These are phyloP conservation scores for Mollisia scopiformis DNA, from an alignment of 2,329 filamentous ascomycete species.

Conservation along the genomic window DNA sequence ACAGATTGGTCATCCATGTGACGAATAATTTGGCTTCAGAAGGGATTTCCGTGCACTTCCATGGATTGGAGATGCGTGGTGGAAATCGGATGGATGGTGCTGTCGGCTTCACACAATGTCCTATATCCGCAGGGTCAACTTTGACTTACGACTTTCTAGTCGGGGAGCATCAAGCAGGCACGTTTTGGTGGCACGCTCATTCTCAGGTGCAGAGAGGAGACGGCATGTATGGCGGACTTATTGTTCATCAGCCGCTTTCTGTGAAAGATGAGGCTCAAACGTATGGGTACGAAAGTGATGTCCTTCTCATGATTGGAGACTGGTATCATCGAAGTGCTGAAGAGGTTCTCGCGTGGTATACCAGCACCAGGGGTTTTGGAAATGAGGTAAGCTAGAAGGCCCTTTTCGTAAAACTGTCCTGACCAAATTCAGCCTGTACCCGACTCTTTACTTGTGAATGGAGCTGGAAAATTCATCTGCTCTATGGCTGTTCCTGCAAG, in stretches of 20 bases:
- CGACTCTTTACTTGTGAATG: slow-evolving; percentile 51
- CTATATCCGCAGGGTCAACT: slow-evolving; percentile 32
- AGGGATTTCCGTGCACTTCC: slow-evolving; percentile 57
- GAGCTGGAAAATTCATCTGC: slow-evolving; percentile 47
- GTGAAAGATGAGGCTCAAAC: slow-evolving; percentile 13
- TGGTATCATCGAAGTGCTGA: slow-evolving; percentile 49
- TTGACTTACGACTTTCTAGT: slow-evolving; percentile 41
- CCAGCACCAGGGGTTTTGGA: slow-evolving; percentile 45
- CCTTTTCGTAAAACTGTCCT: not conserved
- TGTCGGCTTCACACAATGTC: slow-evolving; percentile 46
- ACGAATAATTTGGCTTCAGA: slow-evolving; percentile 48
- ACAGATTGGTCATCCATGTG: slow-evolving; percentile 52
- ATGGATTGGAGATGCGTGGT: slow-evolving; percentile 60
- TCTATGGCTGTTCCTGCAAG: slow-evolving; percentile 47
- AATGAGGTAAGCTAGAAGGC: slow-evolving; percentile 39
- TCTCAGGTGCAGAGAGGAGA: slow-evolving; percentile 45
- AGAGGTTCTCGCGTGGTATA: slow-evolving; percentile 47
- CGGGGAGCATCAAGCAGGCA: slow-evolving; percentile 20
- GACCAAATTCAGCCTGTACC: slow-evolving; percentile 44
- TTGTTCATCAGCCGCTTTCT: slow-evolving; percentile 43
- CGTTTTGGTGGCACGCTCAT: slow-evolving; percentile 47
- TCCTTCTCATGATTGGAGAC: slow-evolving; percentile 50
- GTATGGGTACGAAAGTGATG: slow-evolving; percentile 41
- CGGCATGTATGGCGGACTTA: slow-evolving; percentile 49
- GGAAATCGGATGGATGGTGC: slow-evolving; percentile 63